Evolutionary conservation across 2,329 filamentous ascomycete genomes (phyloP).

Genomic region (Domatiomyces catenatus): DNA sequence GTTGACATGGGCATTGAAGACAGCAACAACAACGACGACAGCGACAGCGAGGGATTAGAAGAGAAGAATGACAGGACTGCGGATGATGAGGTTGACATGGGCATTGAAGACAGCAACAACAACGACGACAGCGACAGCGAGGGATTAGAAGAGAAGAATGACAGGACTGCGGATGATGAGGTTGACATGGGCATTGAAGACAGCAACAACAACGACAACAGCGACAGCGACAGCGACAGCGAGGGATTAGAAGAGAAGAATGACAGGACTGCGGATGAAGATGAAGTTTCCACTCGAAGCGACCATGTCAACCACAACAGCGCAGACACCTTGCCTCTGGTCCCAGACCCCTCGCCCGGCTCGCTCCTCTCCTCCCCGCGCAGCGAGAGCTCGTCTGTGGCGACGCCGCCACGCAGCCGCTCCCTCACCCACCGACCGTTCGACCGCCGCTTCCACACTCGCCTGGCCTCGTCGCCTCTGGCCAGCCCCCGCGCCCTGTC

Average conservation of each 20-base stretch:
- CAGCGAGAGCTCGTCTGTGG: conserved; percentile 14
- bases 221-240: not conserved
- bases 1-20: not conserved
- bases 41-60: not conserved
- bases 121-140: not conserved
- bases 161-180: not conserved
- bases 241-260: not conserved
- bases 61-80: not conserved
- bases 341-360: conserved; percentile 72
- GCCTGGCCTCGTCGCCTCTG: conserved; percentile 51
- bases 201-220: not conserved
- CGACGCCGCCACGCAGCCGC: conserved; percentile 53
- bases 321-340: conserved; percentile 55
- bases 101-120: too few species aligned
- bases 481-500: conserved; percentile 53
- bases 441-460: conserved; percentile 83
- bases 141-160: not conserved
- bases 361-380: conserved; percentile 39
- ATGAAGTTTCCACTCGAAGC: not conserved
- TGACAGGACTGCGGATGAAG: not conserved
- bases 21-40: not conserved
- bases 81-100: too few species aligned
- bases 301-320: conserved; percentile 22
- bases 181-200: not conserved
- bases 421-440: conserved; percentile 82